Evolutionary conservation across 139 green algal species (phyloP), one percentile per base, ranked within the genome.

Genomic region (Bryopsis sp.): DNA sequence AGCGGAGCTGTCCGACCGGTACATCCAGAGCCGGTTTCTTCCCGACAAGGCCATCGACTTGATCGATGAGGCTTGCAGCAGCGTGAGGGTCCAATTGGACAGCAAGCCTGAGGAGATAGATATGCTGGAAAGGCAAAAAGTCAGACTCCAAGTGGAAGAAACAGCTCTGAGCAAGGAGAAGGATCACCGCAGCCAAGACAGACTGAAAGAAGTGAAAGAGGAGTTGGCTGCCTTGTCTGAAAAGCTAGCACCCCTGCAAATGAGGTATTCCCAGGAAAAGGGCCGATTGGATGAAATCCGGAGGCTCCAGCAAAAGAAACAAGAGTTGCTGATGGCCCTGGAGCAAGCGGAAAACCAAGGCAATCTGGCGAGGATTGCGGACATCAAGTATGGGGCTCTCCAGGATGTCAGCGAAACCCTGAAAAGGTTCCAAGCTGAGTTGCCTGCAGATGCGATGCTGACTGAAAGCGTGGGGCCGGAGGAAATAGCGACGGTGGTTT

Each of bases 391-490:
- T n/a, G n/a, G n/a, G n/a, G n/a, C n/a, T n/a, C n/a, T n/a, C n/a
- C n/a, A n/a, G n/a, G n/a, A n/a, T n/a, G n/a, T n/a, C n/a, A n/a
- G n/a, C n/a, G n/a, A n/a, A n/a, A n/a, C n/a, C n/a, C n/a, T n/a
- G n/a, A n/a, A n/a, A n/a, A n/a, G n/a, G n/a, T n/a, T n/a, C n/a
- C n/a, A n/a, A n/a, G n/a, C n/a, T n/a, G n/a, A n/a, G n/a, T n/a
- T n/a, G n/a, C n/a, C n/a, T n/a, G n/a, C n/a, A n/a, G n/a, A n/a
- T n/a, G n/a, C n/a, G 76, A 88, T 96, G 86, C 81, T 98, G 64
- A 86, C 91, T 48, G 89, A 95, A 77, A 90, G 97, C 79, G 93
- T 99, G 6, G 97, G 90, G 0, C 88, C 94, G 43, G 43, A 54
- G 43, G 43, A 54, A 11, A 54, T 54, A 11, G 11, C 43, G 11